Base-by-base conservation (phyloP, 495 filamentous ascomycete species). In the Gamarada debralockiae region DNA sequence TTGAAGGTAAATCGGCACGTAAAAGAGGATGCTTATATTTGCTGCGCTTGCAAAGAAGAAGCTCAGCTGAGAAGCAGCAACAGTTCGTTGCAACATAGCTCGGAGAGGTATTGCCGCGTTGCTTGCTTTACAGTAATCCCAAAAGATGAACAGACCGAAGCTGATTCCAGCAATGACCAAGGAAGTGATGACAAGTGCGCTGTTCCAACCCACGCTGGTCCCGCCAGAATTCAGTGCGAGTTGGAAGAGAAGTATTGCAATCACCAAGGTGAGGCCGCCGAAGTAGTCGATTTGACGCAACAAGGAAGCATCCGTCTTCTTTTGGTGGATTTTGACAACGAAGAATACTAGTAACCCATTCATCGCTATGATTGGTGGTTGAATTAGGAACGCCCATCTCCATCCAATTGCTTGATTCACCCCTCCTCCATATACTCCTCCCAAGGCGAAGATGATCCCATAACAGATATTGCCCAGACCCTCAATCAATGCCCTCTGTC, bases 61-160 rank as follows among this genome's bases (percentile, higher is more conserved):
- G 9, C 82, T 84, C 42, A 92, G 63, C 57, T 88, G 93, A 5
- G 86, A 81, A 2, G 82, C 73, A 22, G 80, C 61, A 2, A 95
- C 81, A 1, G 88, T 92, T 12, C 85, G 79, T 54, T 89, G 64
- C 9, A 83, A 57, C 6, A 96, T 74, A 8, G 95, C 72, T 3
- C 76, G 77, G 10, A 93, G 80, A 0, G 91, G 90, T 39, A 96
- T 92, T 47, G 95, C 73, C 12, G 91, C 90, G 62, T 93, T 88
- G 20, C 68, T 67, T 0, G 88, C 86, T 31, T 78, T 45, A 0
- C 70, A 66, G 8, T 78, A 78, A 66, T 87, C 82, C 46, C 92
- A 75, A 68, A 84, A 88, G 57, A 80, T 71, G 47, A 79, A 68
- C 14, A 60, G 56, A 18, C 65, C 53, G 40, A 95, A 82, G 50